These are phyloP conservation scores for Leccinum sublutescens DNA, from an alignment of 768 basidiomycete species.

Conservation along the genomic window DNA sequence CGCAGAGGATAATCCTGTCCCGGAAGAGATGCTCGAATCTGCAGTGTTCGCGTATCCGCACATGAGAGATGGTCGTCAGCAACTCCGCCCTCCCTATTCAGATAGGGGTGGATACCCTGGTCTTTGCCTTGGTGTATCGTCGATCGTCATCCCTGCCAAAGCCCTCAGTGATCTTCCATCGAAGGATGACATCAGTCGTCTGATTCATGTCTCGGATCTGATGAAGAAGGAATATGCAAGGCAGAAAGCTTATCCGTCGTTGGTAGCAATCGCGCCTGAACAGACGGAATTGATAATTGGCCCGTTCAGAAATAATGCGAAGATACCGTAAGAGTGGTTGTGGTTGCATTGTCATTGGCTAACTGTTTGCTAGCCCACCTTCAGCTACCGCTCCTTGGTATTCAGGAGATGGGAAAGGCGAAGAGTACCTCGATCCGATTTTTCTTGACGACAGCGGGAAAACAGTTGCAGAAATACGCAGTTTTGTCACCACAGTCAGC, in stretches of 20 bases:
- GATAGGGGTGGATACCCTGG: background rate
- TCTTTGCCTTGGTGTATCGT: background rate
- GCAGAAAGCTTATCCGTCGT: background rate
- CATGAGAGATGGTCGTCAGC: slow-evolving; percentile 1
- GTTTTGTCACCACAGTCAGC: background rate
- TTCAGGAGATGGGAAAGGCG: background rate
- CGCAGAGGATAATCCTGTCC: slow-evolving; percentile 1
- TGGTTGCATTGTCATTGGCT: background rate
- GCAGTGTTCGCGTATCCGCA: background rate
- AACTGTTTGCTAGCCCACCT: background rate
- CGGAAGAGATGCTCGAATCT: slow-evolving; percentile 1
- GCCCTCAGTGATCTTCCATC: background rate
- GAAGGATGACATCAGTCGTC: background rate
- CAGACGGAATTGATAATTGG: background rate
- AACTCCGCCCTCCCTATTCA: background rate
- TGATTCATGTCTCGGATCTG: background rate
- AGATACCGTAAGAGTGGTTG: background rate
- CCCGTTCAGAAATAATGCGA: background rate
- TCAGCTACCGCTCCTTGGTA: background rate
- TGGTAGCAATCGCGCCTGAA: background rate
- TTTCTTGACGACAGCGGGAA: background rate
- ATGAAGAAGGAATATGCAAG: slow-evolving; percentile 1
- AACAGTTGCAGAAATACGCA: background rate
- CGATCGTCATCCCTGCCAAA: background rate
- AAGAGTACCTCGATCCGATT: background rate